Percentiles rank a stretch among this genome's conserved stretches.
Evolutionary conservation across 768 basidiomycete genomes (phyloP).

Genomic region (Pleurotus cornucopiae): DNA sequence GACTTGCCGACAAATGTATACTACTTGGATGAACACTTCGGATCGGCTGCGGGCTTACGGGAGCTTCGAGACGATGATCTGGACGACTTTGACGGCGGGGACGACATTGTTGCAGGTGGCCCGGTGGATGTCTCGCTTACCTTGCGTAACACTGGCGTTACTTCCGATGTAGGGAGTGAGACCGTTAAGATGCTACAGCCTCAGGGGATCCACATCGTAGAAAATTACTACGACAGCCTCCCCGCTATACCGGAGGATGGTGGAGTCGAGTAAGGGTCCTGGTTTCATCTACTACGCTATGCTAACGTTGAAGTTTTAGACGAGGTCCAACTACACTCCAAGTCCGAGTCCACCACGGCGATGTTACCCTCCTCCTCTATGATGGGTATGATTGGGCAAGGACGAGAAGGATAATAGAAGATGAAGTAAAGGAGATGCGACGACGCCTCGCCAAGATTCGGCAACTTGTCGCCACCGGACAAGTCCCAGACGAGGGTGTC

Average conservation of each 20-base stretch:
- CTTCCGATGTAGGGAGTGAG: constrained; percentile 74
- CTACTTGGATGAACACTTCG: constrained; percentile 82
- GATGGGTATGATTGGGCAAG: constrained; percentile 93
- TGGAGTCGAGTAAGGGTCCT: constrained; percentile 38
- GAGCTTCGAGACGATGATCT: constrained; percentile 71
- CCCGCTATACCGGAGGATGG: constrained; percentile 49
- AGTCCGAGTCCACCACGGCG: constrained; percentile 54
- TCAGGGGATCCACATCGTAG: constrained; percentile 60
- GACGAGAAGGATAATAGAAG: constrained; percentile 84
- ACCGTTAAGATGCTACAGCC: constrained; percentile 75
- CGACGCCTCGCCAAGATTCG: constrained; percentile 82
- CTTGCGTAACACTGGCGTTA: constrained; percentile 32
- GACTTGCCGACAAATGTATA: constrained; percentile 87
- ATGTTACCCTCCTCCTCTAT: constrained; percentile 71
- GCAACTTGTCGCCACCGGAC: constrained; percentile 88
- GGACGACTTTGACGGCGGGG: constrained; percentile 51
- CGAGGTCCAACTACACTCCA: constrained; percentile 44
- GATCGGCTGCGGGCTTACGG: constrained; percentile 70
- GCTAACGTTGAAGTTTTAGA: constrained; percentile 20
- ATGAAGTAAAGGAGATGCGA: constrained; percentile 85
- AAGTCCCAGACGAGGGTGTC: constrained; percentile 71
- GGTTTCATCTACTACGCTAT: background rate
- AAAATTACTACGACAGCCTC: constrained; percentile 70
- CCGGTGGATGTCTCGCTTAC: constrained; percentile 18
- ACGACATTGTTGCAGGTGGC: constrained; percentile 22